These are phyloP conservation scores for Onygenales sp. DNA, from an alignment of 2,329 filamentous ascomycete species.

Conservation along the genomic window DNA sequence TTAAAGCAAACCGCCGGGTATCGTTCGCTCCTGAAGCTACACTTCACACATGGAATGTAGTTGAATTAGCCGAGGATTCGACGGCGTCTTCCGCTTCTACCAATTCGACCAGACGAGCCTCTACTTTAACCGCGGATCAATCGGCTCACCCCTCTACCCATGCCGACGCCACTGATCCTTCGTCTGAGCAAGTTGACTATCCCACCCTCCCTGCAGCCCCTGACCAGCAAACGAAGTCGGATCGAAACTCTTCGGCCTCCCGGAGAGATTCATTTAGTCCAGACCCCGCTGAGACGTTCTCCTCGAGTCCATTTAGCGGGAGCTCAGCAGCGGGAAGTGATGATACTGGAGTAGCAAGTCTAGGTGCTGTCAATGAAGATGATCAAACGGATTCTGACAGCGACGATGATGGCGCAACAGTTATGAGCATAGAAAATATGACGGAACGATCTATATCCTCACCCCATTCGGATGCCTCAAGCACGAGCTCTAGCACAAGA, in stretches of 20 bases:
- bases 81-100: constrained; percentile 66
- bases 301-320: constrained; percentile 69
- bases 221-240: constrained; percentile 24
- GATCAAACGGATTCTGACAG: constrained; percentile 41
- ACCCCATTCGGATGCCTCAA: constrained; percentile 44
- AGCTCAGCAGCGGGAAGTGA: constrained; percentile 40
- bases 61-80: constrained; percentile 80
- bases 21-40: constrained; percentile 97
- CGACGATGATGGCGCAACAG: constrained; percentile 61
- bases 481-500: constrained; percentile 59
- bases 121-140: constrained; percentile 46
- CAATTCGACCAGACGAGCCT: constrained; percentile 65
- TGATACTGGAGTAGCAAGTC: constrained; percentile 32
- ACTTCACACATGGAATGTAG: constrained; percentile 90
- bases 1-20: constrained; percentile 69
- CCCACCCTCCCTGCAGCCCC: not conserved
- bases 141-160: not conserved
- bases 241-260: constrained; percentile 55
- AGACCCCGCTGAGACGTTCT: constrained; percentile 58
- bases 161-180: not conserved
- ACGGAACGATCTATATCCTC: constrained; percentile 60
- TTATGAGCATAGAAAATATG: constrained; percentile 73
- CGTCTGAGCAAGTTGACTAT: not conserved
- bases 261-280: constrained; percentile 56
- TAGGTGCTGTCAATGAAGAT: constrained; percentile 35